A percentile compares a stretch with the other conserved stretches of the same genome.
phyloP scores from a whole-genome alignment of 345 rosid species.

The Lenwebbia sp. region DNA sequence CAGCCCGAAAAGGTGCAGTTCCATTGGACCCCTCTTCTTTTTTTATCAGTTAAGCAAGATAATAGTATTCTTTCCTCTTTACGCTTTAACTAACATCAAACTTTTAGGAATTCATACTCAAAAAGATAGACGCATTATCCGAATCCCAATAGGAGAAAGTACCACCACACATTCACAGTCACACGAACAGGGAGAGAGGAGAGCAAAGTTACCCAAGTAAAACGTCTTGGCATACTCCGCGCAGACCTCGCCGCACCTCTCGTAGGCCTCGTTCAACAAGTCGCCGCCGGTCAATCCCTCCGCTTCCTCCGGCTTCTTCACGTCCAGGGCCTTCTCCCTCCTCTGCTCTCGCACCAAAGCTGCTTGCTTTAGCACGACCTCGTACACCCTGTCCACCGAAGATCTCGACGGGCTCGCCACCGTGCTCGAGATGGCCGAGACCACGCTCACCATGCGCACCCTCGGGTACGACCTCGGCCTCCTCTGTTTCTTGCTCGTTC shows the following conservation, averaged over 20 bases:
- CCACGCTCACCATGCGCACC: not conserved
- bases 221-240: slow-evolving; percentile 58
- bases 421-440: slow-evolving; percentile 16
- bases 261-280: slow-evolving; percentile 35
- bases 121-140: not conserved
- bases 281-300: slow-evolving; percentile 14
- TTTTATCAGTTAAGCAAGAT: not conserved
- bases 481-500: not conserved
- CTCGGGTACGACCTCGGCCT: not conserved
- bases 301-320: not conserved
- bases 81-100: not conserved
- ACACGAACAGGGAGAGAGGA: not conserved
- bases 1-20: not conserved
- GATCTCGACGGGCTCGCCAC: slow-evolving; percentile 25
- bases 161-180: not conserved
- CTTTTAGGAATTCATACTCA: not conserved
- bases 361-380: slow-evolving; percentile 46
- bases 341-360: slow-evolving; percentile 30
- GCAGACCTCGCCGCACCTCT: slow-evolving; percentile 49
- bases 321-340: not conserved
- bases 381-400: slow-evolving; percentile 39
- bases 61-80: not conserved
- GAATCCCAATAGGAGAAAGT: not conserved
- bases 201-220: slow-evolving; percentile 27
- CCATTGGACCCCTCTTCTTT: not conserved